A percentile compares a stretch with the other conserved stretches of the same genome.
Conservation (phyloP, 2,329 filamentous ascomycete genomes). For the Xylariales sp. region DNA sequence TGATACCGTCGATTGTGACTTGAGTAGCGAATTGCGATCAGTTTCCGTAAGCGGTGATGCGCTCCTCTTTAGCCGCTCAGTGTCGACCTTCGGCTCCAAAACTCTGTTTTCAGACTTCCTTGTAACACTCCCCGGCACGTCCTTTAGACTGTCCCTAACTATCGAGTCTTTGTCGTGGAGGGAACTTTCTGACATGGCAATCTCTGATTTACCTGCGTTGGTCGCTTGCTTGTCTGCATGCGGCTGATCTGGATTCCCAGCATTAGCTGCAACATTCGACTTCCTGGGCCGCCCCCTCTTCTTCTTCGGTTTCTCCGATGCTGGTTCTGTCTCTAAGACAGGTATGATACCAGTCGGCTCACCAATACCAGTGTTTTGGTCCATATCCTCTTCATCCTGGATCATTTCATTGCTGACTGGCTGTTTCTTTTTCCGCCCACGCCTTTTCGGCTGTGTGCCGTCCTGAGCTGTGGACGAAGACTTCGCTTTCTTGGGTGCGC, state of each 20-base stretch:
- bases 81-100: background rate
- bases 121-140: background rate
- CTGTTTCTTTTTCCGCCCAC: constrained; percentile 28
- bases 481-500: background rate
- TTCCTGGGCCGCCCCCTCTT: constrained; percentile 26
- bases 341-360: constrained; percentile 1
- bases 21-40: constrained; percentile 1
- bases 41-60: constrained; percentile 6
- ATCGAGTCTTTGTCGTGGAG: background rate
- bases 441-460: constrained; percentile 21
- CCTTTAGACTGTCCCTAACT: background rate
- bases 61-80: background rate
- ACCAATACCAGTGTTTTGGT: background rate
- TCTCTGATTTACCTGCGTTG: no score
- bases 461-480: constrained; percentile 1
- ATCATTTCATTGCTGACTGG: constrained; percentile 8
- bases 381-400: constrained; percentile 3
- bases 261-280: constrained; percentile 17
- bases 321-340: constrained; percentile 10
- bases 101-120: background rate
- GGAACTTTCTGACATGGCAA: no score
- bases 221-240: no score
- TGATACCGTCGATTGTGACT: constrained; percentile 4
- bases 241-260: constrained; percentile 8
- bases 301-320: constrained; percentile 23